Evolutionary conservation across 2,329 filamentous ascomycete genomes (phyloP).

Genomic region (Juglanconis sp.): DNA sequence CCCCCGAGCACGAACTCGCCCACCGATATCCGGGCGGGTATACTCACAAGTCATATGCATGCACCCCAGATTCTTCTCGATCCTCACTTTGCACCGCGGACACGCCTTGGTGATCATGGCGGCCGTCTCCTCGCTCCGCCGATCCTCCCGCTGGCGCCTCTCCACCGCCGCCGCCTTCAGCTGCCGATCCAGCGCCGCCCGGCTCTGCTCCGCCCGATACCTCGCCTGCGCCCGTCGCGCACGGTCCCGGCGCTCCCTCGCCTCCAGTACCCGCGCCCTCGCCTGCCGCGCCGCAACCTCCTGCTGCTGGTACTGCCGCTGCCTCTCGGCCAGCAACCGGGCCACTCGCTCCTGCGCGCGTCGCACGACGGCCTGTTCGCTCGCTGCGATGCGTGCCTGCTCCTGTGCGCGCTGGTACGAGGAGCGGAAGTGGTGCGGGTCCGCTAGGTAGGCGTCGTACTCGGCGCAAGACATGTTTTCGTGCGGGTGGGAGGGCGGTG

Average conservation of each 20-base stretch:
- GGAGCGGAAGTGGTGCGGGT: slow-evolving; percentile 15
- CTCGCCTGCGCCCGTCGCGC: background rate
- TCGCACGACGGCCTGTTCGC: slow-evolving; percentile 30
- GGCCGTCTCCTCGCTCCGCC: slow-evolving; percentile 12
- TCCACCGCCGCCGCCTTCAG: background rate
- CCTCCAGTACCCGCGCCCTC: background rate
- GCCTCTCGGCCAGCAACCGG: slow-evolving; percentile 1
- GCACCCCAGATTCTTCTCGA: slow-evolving; percentile 22
- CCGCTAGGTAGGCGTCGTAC: slow-evolving; percentile 21
- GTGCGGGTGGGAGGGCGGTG: slow-evolving; percentile 17
- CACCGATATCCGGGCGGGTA: background rate
- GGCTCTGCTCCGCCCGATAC: slow-evolving; percentile 3
- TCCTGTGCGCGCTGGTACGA: slow-evolving; percentile 32
- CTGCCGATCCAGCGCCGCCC: slow-evolving; percentile 2
- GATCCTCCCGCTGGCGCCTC: slow-evolving; percentile 14
- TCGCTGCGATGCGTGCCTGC: slow-evolving; percentile 28
- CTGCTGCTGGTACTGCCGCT: background rate
- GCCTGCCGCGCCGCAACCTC: background rate
- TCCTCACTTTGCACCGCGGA: slow-evolving; percentile 17
- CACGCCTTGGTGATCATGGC: slow-evolving; percentile 19
- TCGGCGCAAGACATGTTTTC: slow-evolving; percentile 22
- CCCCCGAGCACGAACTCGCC: too few relatives aligned
- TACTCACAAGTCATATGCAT: slow-evolving; percentile 22
- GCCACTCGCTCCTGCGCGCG: slow-evolving; percentile 41
- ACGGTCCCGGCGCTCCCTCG: background rate